A percentile compares a stretch with the other conserved stretches of the same genome.
phyloP scores from a whole-genome alignment of 1,284 basidiomycete genomes.

The Leccinum subrobustum region DNA sequence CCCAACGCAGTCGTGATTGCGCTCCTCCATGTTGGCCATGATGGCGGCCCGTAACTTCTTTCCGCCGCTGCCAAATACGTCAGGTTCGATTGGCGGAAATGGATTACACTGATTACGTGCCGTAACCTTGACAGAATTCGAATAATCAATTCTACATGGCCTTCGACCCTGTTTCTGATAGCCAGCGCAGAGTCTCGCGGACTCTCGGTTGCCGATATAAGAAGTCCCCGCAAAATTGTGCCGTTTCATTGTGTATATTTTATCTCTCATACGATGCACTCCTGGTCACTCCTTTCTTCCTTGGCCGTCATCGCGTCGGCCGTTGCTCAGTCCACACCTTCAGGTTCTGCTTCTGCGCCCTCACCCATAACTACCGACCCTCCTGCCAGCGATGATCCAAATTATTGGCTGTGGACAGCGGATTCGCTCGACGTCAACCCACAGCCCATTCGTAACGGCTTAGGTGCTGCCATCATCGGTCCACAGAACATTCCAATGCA shows the following conservation, averaged over 20 bases:
- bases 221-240: conserved; percentile 4
- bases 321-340: conserved; percentile 22
- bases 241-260: conserved; percentile 21
- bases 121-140: conserved; percentile 7
- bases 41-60: not conserved
- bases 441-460: conserved; percentile 37
- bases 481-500: conserved; percentile 50
- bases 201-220: conserved; percentile 20
- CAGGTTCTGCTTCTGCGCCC: conserved; percentile 24
- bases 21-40: too few species aligned
- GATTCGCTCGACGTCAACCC: conserved; percentile 27
- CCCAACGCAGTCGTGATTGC: too few species aligned
- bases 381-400: conserved; percentile 35
- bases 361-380: conserved; percentile 29
- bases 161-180: conserved; percentile 12
- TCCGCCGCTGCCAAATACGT: not conserved
- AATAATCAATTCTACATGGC: not conserved
- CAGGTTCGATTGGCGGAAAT: not conserved
- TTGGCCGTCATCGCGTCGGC: conserved; percentile 24
- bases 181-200: not conserved
- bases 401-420: conserved; percentile 32
- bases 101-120: not conserved
- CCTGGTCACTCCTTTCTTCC: conserved; percentile 29
- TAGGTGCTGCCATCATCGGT: conserved; percentile 45
- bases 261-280: conserved; percentile 21